Base-by-base conservation (phyloP, 2,329 filamentous ascomycete species). In the Cercospora sp. region DNA sequence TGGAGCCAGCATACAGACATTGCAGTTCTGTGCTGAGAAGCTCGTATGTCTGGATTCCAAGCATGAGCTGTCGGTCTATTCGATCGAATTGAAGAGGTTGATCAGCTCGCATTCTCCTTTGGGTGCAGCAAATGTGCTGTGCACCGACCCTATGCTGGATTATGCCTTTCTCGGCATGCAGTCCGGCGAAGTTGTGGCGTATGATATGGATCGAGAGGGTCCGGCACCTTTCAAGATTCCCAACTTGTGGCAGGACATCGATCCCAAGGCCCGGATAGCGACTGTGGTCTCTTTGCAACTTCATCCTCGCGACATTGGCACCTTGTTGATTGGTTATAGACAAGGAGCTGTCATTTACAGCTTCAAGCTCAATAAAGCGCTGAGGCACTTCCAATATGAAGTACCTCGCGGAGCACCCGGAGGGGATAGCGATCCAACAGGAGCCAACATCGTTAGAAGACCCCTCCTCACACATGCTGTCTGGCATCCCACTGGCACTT, bases 401-500 rank as follows among this genome's bases (percentile, higher is more conserved):
- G 79, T 98, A 3, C 92, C 93, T 0, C 84, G 87, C 10, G 93
- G 94, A 16, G 94, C 94, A 3, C 91, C 92, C 0, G 94, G 94
- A n/a, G 93, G 81, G 68, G 88, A 89, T 76, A 82, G 85, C 10
- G 91, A 93, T 76, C 87, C 89, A 30, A 80, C 86, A 45, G 85
- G 86, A 6, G 80, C 88, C 39, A 87, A 89, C 66, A 85, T 85
- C 13, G 78, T 86, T 67, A 88, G 94, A 61, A 87, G 85, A 73
- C 95, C 94, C 13, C 87, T 86, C 67, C 80, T 98, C 69, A 92
- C 90, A 1, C 91, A 96, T 73, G 94, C 93, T 0, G 79, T 94
- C 16, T 99, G 94, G 94, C 95, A 99, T 81, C 95, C 95, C 0
- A 96, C 92, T 1, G 95, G 94, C 0, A 96, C 92, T 0, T 97